Conservation (phyloP, 1,284 basidiomycete genomes). For the Heterobasidion parviporum region DNA sequence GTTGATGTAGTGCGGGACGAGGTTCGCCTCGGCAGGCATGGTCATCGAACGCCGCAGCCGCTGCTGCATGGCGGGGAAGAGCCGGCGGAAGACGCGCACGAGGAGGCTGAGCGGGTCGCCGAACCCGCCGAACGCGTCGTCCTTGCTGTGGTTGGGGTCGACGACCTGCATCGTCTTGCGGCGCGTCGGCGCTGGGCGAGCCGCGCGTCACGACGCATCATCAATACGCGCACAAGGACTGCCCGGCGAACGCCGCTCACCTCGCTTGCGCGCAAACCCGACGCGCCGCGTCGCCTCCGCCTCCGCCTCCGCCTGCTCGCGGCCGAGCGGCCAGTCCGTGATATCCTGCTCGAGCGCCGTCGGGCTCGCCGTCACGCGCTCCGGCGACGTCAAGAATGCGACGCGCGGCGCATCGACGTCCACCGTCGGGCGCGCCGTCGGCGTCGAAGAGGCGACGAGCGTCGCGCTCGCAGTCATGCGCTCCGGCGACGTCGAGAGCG, state of each 20-base stretch:
- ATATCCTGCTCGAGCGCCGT: not conserved
- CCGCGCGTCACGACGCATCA: too few species aligned
- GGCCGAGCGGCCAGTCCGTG: not conserved
- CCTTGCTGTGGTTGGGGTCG: not conserved
- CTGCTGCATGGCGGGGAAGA: conserved; percentile 51
- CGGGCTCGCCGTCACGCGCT: not conserved
- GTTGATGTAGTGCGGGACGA: conserved; percentile 32
- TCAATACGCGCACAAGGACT: too few species aligned
- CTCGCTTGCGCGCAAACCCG: not conserved
- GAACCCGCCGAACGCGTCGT: conserved; percentile 73
- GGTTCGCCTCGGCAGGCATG: conserved; percentile 64
- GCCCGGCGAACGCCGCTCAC: too few species aligned
- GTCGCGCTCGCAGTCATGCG: too few species aligned
- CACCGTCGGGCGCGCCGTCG: too few species aligned
- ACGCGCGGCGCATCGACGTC: too few species aligned
- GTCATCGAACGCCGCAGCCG: conserved; percentile 60
- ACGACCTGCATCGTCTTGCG: not conserved
- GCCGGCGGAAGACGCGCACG: conserved; percentile 32
- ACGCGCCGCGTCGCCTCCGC: too few species aligned
- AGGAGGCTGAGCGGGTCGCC: conserved; percentile 70
- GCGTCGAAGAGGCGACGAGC: too few species aligned
- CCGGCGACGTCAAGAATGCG: not conserved
- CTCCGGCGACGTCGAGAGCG: too few species aligned
- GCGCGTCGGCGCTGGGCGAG: not conserved
- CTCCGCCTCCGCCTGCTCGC: too few species aligned